Evolutionary conservation across 202 grass and related monocot genomes (phyloP), one percentile per base, ranked within the genome.

Genomic region (Setaria italica): DNA sequence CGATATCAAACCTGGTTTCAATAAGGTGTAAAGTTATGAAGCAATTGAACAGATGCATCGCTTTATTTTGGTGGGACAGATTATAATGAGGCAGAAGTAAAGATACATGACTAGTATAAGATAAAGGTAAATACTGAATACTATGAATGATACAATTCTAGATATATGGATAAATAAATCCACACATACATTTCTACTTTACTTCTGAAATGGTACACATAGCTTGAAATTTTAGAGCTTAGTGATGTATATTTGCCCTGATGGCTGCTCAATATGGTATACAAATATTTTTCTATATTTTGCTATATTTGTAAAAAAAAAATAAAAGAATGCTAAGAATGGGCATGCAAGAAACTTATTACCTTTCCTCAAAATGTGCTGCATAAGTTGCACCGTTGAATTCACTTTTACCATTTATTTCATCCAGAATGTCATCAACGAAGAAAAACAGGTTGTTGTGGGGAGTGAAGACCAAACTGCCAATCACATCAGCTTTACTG

Each of bases 401-500:
- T 60, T 70, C 64, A 59, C 91, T 94, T 75, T 62, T 82, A 56
- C 81, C 91, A 95, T 94, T 90, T 83, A 68, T 72, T 84, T 82
- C 84, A 74, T 92, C 35, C 45, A 87, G 78, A 89, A 98, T 90
- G 43, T 0, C 55, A 72, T 90, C 93, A 80, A 98, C 69, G 42
- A 98, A 93, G 82, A 92, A 95, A 84, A 92, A 98, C 15, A 56
- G 81, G 0, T 89, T 71, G 47, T 77, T 94, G 81, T 98, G 93
- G 5, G 93, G 95, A 73, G 86, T 82, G 76, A 89, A 98, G 62
- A 98, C 76, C 70, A 98, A 92, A 91, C 95, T 95, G 83, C 91
- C 91, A 54, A 95, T 65, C 21, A 98, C 84, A 90, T 98, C 91
- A 66, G 42, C 33, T 91, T 91, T 95, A 81, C 54, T 90, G 80